A percentile compares a stretch with the other conserved stretches of the same genome.
phyloP scores from a whole-genome alignment of 176 grass and related monocot species.

The Poa annua region DNA sequence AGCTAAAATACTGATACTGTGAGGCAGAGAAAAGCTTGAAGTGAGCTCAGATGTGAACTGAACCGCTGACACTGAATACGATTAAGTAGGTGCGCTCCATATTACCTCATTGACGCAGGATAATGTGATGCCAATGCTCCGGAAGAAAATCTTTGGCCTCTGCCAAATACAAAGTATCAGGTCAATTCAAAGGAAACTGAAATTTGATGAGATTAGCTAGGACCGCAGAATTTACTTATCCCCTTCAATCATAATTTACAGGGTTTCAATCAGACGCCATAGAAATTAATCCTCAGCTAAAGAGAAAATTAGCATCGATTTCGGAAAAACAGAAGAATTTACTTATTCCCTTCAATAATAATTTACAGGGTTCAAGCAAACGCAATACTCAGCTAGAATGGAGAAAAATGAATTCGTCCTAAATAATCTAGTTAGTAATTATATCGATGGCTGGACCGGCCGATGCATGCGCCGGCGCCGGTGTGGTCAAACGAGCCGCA shows the following conservation, averaged over 20 bases:
- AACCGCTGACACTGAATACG: neutral
- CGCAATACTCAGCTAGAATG: neutral
- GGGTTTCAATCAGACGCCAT: neutral
- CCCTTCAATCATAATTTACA: neutral
- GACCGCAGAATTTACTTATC: neutral
- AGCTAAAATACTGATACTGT: neutral
- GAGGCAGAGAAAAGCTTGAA: neutral
- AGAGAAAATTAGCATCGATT: neutral
- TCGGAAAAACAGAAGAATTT: neutral
- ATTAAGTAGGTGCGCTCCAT: too few relatives aligned
- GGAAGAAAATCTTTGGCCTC: too few relatives aligned
- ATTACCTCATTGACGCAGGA: too few relatives aligned
- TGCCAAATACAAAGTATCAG: too few relatives aligned
- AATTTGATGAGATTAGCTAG: neutral
- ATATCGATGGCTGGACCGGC: neutral
- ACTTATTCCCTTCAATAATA: neutral
- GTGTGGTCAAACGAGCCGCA: neutral
- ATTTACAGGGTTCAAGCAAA: constrained; percentile 18
- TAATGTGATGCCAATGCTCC: too few relatives aligned
- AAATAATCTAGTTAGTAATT: neutral
- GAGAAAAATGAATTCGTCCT: constrained; percentile 1
- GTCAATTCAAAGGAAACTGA: too few relatives aligned
- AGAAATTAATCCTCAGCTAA: neutral
- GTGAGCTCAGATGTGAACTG: neutral
- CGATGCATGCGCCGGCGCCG: constrained; percentile 22